A percentile compares a stretch with the other conserved stretches of the same genome.
phyloP scores from a whole-genome alignment of 176 grass and related monocot genomes.

The Urochloa ruziziensis region DNA sequence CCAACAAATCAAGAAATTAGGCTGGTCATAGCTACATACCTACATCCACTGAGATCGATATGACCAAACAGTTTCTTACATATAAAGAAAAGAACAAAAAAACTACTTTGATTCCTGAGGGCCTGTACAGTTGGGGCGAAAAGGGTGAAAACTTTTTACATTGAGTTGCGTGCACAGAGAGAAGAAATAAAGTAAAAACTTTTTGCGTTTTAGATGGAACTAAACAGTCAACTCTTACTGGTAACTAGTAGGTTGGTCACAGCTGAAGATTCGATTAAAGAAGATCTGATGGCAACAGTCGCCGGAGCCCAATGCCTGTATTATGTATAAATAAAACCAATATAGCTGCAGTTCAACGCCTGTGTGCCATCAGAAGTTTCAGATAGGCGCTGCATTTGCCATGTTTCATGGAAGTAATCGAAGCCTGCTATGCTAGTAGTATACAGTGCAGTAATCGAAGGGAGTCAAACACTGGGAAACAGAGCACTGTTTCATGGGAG shows the following conservation, averaged over 20 bases:
- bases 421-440: neutral
- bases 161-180: no score
- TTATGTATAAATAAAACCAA: neutral
- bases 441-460: neutral
- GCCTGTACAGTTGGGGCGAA: no score
- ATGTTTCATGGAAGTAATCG: neutral
- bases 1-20: neutral
- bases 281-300: neutral
- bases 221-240: neutral
- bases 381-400: neutral
- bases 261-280: neutral
- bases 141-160: no score
- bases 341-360: neutral
- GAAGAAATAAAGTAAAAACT: no score
- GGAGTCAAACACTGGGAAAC: neutral
- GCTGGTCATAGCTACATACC: neutral
- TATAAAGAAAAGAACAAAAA: neutral
- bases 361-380: neutral
- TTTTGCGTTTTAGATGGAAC: no score
- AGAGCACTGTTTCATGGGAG: slow-evolving; percentile 11
- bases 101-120: neutral
- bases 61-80: neutral
- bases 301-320: neutral
- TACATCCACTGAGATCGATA: neutral
- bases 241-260: neutral